phyloP scores from a whole-genome alignment of 2,329 filamentous ascomycete species.

The Neofusicoccum sp. region DNA sequence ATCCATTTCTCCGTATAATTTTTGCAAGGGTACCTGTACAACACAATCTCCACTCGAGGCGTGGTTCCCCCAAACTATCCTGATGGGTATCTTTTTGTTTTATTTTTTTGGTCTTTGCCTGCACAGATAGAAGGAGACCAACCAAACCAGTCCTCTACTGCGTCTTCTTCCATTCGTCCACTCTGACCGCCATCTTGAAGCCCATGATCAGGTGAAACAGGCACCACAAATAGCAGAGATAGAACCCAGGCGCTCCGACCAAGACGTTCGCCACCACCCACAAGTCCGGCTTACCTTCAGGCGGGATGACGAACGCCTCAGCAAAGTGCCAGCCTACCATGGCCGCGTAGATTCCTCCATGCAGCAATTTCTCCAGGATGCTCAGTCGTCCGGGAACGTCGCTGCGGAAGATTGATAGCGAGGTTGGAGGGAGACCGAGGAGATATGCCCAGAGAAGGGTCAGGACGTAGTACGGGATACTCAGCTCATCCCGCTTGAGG shows the following conservation, averaged over 20 bases:
- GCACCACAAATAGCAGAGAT: conserved; percentile 89
- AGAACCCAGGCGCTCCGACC: conserved; percentile 80
- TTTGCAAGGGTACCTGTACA: conserved; percentile 4
- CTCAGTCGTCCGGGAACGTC: conserved; percentile 43
- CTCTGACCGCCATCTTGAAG: conserved; percentile 20
- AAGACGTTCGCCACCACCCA: conserved; percentile 93
- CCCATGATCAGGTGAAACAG: conserved; percentile 59
- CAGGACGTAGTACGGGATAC: conserved; percentile 80
- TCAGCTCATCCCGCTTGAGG: conserved; percentile 77
- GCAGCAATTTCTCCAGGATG: conserved; percentile 66
- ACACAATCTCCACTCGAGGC: conserved; percentile 8
- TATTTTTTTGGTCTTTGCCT: background rate
- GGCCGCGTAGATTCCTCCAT: conserved; percentile 69
- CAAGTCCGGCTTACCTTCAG: conserved; percentile 78
- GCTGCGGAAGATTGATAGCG: conserved; percentile 64
- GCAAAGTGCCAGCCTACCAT: conserved; percentile 81
- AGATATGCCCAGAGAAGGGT: conserved; percentile 89
- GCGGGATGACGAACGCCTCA: conserved; percentile 67
- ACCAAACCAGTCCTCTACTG: conserved; percentile 27
- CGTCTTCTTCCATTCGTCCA: conserved; percentile 41
- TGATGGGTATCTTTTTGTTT: background rate
- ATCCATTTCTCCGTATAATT: background rate
- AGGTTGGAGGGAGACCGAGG: conserved; percentile 78
- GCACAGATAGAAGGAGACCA: background rate
- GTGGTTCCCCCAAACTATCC: background rate